These are phyloP conservation scores for Arabidopsis suecica DNA, from an alignment of 345 rosid genomes.

Conservation along the genomic window DNA sequence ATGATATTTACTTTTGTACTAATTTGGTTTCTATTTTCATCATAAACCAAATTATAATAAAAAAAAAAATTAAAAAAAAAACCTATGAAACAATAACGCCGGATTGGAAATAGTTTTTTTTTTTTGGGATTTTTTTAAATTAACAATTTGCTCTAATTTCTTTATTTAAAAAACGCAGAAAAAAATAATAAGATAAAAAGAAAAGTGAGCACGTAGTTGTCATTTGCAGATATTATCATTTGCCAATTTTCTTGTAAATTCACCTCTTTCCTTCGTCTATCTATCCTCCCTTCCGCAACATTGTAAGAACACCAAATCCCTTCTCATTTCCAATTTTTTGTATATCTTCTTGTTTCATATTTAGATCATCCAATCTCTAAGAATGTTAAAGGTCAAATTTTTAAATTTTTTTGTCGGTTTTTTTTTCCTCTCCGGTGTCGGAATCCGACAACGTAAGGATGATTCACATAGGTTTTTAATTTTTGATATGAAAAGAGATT, in stretches of 20 bases:
- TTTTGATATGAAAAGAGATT: background rate
- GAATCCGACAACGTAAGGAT: background rate
- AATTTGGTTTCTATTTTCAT: too few species aligned
- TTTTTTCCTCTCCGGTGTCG: background rate
- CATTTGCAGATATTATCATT: constrained; percentile 21
- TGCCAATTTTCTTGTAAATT: constrained; percentile 17
- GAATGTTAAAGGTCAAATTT: background rate
- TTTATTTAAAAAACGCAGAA: too few species aligned
- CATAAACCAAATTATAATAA: too few species aligned
- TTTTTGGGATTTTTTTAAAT: background rate
- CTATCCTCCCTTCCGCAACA: constrained; percentile 20
- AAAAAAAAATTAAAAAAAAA: too few species aligned
- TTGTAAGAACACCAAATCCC: constrained; percentile 40
- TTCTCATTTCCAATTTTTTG: background rate
- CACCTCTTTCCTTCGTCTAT: background rate
- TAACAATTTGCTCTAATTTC: constrained; percentile 3
- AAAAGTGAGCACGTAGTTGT: constrained; percentile 34
- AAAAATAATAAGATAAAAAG: background rate
- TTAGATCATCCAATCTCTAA: background rate
- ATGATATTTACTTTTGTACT: too few species aligned
- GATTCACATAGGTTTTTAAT: background rate
- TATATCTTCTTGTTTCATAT: background rate
- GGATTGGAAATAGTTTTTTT: background rate
- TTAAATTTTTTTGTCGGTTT: background rate
- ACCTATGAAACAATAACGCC: too few species aligned